Base-by-base conservation (phyloP, 202 grass and related monocot species). In the Zizania palustris region DNA sequence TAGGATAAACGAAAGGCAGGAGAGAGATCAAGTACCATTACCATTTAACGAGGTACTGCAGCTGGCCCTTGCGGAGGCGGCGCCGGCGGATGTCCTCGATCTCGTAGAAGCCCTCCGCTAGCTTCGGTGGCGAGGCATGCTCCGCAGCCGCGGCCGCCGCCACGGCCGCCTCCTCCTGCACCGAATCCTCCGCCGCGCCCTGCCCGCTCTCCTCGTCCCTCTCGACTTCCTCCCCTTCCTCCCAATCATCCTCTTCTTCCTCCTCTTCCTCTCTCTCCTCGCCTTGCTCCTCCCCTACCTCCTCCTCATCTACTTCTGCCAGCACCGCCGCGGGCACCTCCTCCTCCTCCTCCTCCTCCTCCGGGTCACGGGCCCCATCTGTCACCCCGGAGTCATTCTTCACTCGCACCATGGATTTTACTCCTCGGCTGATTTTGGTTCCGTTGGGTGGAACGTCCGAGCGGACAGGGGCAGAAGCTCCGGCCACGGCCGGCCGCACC, bases 41-140 rank as follows among this genome's bases (percentile, higher is more conserved):
- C 90, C 91, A 93, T 85, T 93, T 93, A 55, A 93, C 88, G 56
- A 93, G 91, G 65, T 90, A 93, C 85, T 93, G 91, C 2, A 74
- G 54, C 71, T 90, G 50, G 41, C 85, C 85, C 79, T 83, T 80
- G 71, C 60, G 82, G 3, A 46, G 63, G 42, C 91, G 85, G 42
- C 83, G 88, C 65, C 85, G 79, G 48, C 91, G 82, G 77, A 93
- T 93, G 15, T 61, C 85, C 87, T 93, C 91, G 38, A 93, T 83
- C 77, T 93, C 91, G 60, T 81, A 90, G 55, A 35, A 93, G 20
- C 82, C 85, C 41, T 90, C 88, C 45, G 63, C 91, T 11, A 93
- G 79, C 84, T 88, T 90, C 51, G 58, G 84, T 20, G 60, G 84
- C 44, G 63, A 68, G 16, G 4, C 10, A 53, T 49, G 51, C 64